Conservation (phyloP, 345 rosid species). For the Gossypium raimondii region DNA sequence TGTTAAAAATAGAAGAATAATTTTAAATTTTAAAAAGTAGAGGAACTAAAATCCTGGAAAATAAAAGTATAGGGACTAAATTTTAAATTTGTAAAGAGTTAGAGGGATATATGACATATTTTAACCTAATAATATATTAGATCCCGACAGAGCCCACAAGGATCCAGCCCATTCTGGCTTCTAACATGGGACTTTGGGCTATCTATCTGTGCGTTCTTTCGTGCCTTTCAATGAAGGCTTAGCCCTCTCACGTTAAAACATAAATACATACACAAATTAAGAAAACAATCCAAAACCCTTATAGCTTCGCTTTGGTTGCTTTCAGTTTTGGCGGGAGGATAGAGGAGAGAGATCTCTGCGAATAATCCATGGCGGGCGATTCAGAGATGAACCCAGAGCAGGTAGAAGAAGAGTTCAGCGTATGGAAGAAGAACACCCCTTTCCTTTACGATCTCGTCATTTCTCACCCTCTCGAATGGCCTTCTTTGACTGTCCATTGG, state of each 20-base stretch:
- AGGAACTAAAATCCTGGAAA: too few relatives aligned
- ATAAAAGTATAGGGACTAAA: too few relatives aligned
- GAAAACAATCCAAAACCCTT: neutral
- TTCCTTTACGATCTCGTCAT: constrained; percentile 82
- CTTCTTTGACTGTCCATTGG: constrained; percentile 97
- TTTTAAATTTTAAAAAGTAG: too few relatives aligned
- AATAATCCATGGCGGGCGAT: constrained; percentile 37
- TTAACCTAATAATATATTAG: too few relatives aligned
- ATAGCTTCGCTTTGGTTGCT: neutral
- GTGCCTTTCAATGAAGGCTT: too few relatives aligned
- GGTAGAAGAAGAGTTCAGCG: constrained; percentile 74
- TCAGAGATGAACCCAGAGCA: constrained; percentile 44
- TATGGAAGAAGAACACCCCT: constrained; percentile 93
- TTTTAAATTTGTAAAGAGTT: too few relatives aligned
- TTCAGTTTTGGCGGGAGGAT: constrained; percentile 28
- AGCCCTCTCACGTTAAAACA: neutral
- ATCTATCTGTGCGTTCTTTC: too few relatives aligned
- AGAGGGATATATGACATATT: too few relatives aligned
- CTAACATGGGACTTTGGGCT: too few relatives aligned
- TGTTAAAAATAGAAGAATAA: too few relatives aligned
- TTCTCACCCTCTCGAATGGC: constrained; percentile 91
- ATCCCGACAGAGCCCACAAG: too few relatives aligned
- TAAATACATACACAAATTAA: neutral
- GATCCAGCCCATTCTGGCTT: too few relatives aligned
- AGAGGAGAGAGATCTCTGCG: neutral